Conservation (phyloP, 2,329 filamentous ascomycete species). For the Aspergillus sp. region DNA sequence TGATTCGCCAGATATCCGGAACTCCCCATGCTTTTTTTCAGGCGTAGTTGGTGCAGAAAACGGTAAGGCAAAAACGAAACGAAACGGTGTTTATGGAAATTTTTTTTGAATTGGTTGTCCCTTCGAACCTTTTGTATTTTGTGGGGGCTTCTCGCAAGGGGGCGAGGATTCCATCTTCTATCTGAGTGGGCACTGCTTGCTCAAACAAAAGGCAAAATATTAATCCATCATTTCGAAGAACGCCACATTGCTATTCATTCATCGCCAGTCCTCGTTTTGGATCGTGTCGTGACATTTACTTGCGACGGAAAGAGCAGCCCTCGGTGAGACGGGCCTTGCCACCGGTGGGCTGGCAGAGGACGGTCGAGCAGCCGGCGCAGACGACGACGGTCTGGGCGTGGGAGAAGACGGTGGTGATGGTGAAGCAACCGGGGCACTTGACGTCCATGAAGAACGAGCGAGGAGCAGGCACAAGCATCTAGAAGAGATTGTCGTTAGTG, state of each 20-base stretch:
- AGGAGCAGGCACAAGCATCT: conserved; percentile 92
- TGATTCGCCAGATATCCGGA: conserved; percentile 78
- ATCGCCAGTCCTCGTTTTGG: conserved; percentile 19
- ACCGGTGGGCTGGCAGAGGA: conserved; percentile 99
- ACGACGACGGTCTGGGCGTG: conserved; percentile 99
- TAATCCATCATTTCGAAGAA: conserved; percentile 28
- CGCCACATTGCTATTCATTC: conserved; percentile 36
- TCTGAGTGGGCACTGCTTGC: conserved; percentile 32
- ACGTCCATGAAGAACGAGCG: conserved; percentile 99
- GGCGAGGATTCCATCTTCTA: conserved; percentile 50
- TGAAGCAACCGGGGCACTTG: conserved; percentile 99
- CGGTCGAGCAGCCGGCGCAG: conserved; percentile 99
- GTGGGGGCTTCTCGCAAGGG: conserved; percentile 45
- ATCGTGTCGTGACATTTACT: conserved; percentile 61
- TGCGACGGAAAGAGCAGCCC: conserved; percentile 99
- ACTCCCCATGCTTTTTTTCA: conserved; percentile 60
- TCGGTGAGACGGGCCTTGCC: conserved; percentile 98
- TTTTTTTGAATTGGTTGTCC: conserved; percentile 46
- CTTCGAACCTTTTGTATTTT: conserved; percentile 59
- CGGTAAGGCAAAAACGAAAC: conserved; percentile 12
- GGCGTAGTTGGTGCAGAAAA: conserved; percentile 15
- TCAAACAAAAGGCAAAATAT: conserved; percentile 24
- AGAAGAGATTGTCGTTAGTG: not conserved
- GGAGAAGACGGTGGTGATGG: conserved; percentile 99
- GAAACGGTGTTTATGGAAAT: conserved; percentile 42